Conservation (phyloP, 2,329 filamentous ascomycete species). For the Cercospora janseana region DNA sequence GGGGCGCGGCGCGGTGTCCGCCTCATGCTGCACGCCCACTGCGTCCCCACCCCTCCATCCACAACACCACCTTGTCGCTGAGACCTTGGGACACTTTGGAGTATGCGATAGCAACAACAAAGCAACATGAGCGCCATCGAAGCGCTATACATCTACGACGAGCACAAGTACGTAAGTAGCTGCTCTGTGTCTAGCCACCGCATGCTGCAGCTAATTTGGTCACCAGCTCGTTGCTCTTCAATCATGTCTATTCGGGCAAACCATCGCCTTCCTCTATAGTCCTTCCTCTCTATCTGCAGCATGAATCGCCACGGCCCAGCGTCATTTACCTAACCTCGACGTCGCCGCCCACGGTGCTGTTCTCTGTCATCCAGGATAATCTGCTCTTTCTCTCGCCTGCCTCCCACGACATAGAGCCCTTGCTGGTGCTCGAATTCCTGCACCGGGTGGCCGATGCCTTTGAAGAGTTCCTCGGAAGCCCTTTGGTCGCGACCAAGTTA, state of each 20-base stretch:
- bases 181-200: constrained; percentile 4
- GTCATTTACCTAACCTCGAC: constrained; percentile 80
- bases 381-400: constrained; percentile 81
- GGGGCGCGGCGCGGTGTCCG: constrained; percentile 1
- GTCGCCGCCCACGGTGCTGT: constrained; percentile 82
- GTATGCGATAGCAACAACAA: constrained; percentile 20
- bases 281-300: constrained; percentile 81
- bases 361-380: constrained; percentile 82
- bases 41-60: constrained; percentile 1
- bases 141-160: constrained; percentile 95
- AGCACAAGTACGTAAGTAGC: constrained; percentile 70
- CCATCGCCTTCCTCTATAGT: constrained; percentile 74
- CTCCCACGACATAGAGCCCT: constrained; percentile 82
- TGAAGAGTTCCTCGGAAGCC: constrained; percentile 89
- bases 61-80: background rate
- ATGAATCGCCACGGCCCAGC: constrained; percentile 76
- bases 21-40: background rate
- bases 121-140: constrained; percentile 69
- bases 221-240: constrained; percentile 73
- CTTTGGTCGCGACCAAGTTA: constrained; percentile 80
- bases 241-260: constrained; percentile 81
- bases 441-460: constrained; percentile 89
- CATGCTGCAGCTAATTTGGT: constrained; percentile 19
- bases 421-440: constrained; percentile 89
- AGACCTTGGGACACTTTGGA: background rate